phyloP scores from a whole-genome alignment of 2,329 filamentous ascomycete species.

The Phoma herbarum region DNA sequence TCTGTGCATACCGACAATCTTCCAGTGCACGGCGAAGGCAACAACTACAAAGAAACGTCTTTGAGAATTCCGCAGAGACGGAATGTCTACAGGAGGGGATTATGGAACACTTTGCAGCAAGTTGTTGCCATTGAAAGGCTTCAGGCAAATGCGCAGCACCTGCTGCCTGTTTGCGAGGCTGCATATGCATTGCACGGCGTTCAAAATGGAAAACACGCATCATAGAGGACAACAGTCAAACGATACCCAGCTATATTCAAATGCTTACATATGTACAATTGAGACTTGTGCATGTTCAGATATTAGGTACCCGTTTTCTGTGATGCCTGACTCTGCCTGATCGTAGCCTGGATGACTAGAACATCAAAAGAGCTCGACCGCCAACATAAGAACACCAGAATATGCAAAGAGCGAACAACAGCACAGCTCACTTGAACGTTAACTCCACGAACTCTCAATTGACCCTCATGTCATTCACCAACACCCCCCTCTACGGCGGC shows the following conservation, averaged over 20 bases:
- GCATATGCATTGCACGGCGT: constrained; percentile 46
- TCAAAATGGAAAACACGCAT: constrained; percentile 34
- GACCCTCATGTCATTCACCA: constrained; percentile 64
- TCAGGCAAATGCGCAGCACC: background rate
- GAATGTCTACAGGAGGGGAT: background rate
- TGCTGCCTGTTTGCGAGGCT: constrained; percentile 14
- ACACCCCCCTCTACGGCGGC: constrained; percentile 74
- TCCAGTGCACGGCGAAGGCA: background rate
- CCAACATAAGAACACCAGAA: constrained; percentile 38
- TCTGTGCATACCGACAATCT: background rate
- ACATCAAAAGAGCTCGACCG: constrained; percentile 29
- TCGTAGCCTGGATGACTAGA: constrained; percentile 41
- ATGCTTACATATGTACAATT: constrained; percentile 23
- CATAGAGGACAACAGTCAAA: constrained; percentile 40
- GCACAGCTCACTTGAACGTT: constrained; percentile 16
- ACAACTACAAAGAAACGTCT: background rate
- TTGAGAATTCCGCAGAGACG: background rate
- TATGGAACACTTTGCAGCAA: background rate
- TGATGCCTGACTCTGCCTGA: constrained; percentile 49
- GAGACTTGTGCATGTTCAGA: constrained; percentile 19
- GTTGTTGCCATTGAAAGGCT: background rate
- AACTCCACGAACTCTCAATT: background rate
- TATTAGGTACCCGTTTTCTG: constrained; percentile 21
- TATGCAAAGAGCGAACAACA: constrained; percentile 16
- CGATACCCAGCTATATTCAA: constrained; percentile 42